Conservation (phyloP, 768 basidiomycete species). For the Serendipita indica region DNA sequence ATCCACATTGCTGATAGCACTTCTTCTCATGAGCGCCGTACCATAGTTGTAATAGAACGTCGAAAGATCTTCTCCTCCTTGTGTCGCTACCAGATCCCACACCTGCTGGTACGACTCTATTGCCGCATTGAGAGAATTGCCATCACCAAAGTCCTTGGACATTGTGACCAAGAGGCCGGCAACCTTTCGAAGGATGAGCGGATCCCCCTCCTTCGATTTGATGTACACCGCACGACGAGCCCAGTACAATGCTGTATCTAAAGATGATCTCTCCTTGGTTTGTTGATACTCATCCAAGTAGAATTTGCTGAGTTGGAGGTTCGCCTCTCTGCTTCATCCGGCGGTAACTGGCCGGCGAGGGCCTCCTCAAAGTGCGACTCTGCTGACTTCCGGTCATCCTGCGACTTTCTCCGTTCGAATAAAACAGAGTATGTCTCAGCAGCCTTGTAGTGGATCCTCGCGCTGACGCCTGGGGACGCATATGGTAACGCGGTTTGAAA, state of each 20-base stretch:
- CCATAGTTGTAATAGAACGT: conserved; percentile 6
- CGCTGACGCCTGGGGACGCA: neutral
- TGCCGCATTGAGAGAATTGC: neutral
- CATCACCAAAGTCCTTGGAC: neutral
- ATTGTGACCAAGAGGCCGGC: neutral
- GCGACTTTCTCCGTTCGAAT: neutral
- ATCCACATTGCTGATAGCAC: neutral
- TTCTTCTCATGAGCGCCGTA: neutral
- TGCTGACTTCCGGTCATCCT: neutral
- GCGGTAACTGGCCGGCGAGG: neutral
- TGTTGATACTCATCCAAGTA: neutral
- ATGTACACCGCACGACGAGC: neutral
- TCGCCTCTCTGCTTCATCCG: neutral
- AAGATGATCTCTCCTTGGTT: neutral
- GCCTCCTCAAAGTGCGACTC: neutral
- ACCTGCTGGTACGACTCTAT: neutral
- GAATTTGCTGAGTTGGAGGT: neutral
- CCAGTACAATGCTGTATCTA: conserved; percentile 3
- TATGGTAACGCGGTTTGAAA: neutral
- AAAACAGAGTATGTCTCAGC: neutral
- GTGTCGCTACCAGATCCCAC: neutral
- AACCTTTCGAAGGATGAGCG: neutral
- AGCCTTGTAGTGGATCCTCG: neutral
- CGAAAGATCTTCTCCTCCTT: neutral
- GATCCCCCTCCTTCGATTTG: neutral